A percentile compares a stretch with the other conserved stretches of the same genome.
Conservation (phyloP, 768 basidiomycete genomes). For the Mycena maculata region DNA sequence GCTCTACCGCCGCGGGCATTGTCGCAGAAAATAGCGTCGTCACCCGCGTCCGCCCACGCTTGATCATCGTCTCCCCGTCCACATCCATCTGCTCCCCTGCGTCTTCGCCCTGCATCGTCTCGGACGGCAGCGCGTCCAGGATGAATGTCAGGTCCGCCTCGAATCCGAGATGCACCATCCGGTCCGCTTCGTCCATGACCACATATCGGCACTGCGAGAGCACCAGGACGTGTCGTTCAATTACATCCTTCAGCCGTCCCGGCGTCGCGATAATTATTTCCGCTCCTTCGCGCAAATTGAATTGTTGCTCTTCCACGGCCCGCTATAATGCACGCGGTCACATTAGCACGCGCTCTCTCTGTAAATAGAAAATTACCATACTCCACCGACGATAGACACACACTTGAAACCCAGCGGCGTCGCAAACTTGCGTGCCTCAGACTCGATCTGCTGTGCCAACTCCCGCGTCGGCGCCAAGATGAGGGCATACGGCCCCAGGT, state of each 20-base stretch:
- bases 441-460: slow-evolving; percentile 96
- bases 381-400: slow-evolving; percentile 98
- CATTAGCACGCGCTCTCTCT: slow-evolving; percentile 6
- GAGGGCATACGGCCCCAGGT: slow-evolving; percentile 92
- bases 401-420: slow-evolving; percentile 90
- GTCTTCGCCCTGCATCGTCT: slow-evolving; percentile 90
- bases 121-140: slow-evolving; percentile 89
- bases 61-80: slow-evolving; percentile 73
- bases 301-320: slow-evolving; percentile 97
- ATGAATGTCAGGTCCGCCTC: slow-evolving; percentile 96
- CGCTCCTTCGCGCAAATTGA: slow-evolving; percentile 96
- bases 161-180: slow-evolving; percentile 98
- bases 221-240: slow-evolving; percentile 95
- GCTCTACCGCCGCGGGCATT: slow-evolving; percentile 97
- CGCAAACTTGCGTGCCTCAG: slow-evolving; percentile 93
- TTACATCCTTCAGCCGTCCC: slow-evolving; percentile 97
- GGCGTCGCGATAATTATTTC: slow-evolving; percentile 99
- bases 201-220: slow-evolving; percentile 97
- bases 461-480: slow-evolving; percentile 98
- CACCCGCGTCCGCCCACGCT: slow-evolving; percentile 87
- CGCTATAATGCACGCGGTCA: slow-evolving; percentile 61
- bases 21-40: slow-evolving; percentile 98
- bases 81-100: slow-evolving; percentile 81
- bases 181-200: slow-evolving; percentile 99
- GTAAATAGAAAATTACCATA: slow-evolving; percentile 52